A percentile compares a stretch with the other conserved stretches of the same genome.
These are phyloP conservation scores for Teunomyces cretensis DNA, from an alignment of 805 yeast genomes.

Conservation along the genomic window DNA sequence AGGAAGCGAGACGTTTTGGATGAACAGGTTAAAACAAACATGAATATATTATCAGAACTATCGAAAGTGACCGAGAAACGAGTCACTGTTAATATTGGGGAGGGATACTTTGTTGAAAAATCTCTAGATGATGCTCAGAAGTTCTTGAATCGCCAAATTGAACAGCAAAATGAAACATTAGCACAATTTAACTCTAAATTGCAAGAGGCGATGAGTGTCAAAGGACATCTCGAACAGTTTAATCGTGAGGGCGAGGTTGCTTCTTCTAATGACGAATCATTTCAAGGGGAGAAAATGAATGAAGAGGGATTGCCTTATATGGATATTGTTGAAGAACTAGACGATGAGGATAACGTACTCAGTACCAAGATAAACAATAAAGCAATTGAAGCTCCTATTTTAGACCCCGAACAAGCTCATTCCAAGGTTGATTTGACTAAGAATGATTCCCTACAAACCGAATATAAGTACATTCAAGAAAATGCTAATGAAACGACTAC, in stretches of 20 bases:
- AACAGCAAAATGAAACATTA: slow-evolving; percentile 35
- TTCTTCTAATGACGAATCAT: slow-evolving; percentile 6
- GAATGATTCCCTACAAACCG: not conserved
- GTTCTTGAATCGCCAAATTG: slow-evolving; percentile 26
- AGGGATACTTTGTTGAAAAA: slow-evolving; percentile 41
- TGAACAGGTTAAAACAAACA: slow-evolving; percentile 6
- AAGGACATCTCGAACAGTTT: slow-evolving; percentile 23
- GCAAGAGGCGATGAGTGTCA: slow-evolving; percentile 35
- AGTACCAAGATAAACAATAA: slow-evolving; percentile 25
- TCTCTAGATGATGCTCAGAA: slow-evolving; percentile 25
- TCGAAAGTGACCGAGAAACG: slow-evolving; percentile 1
- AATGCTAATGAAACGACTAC: not conserved
- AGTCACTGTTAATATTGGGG: slow-evolving; percentile 36
- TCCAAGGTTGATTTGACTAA: not conserved
- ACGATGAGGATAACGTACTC: slow-evolving; percentile 76
- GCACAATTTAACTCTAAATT: slow-evolving; percentile 39
- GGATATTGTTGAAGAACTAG: slow-evolving; percentile 78
- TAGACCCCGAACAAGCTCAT: slow-evolving; percentile 26
- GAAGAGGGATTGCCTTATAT: slow-evolving; percentile 62
- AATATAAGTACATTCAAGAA: not conserved
- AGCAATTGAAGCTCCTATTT: slow-evolving; percentile 17
- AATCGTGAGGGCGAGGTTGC: slow-evolving; percentile 9
- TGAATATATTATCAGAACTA: not conserved
- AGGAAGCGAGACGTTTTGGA: slow-evolving; percentile 7
- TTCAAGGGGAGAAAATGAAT: slow-evolving; percentile 13